phyloP scores from a whole-genome alignment of 1,284 basidiomycete genomes.

The Apiotrichum mycotoxinovorans region DNA sequence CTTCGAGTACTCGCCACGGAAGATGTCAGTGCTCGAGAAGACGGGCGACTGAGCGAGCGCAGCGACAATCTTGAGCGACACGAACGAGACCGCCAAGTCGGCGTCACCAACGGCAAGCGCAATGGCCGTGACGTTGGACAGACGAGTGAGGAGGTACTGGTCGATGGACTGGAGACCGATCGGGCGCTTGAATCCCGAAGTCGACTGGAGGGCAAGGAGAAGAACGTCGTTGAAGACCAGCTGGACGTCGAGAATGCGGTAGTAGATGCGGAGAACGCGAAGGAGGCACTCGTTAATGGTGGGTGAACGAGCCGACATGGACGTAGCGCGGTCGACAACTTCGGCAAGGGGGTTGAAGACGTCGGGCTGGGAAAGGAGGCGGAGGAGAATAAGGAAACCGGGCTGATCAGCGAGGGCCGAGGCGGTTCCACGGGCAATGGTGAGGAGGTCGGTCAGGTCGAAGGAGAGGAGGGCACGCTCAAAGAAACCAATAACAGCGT shows the following conservation, averaged over 20 bases:
- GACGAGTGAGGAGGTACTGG: conserved; percentile 72
- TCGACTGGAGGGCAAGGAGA: conserved; percentile 69
- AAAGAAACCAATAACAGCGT: conserved; percentile 77
- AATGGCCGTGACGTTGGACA: conserved; percentile 71
- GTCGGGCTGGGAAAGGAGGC: conserved; percentile 66
- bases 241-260: conserved; percentile 78
- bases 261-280: conserved; percentile 75
- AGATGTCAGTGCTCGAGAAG: conserved; percentile 57
- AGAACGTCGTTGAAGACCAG: conserved; percentile 85
- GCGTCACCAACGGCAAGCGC: conserved; percentile 74
- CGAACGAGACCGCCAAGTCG: conserved; percentile 69
- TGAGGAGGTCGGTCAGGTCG: conserved; percentile 59
- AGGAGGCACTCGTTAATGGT: conserved; percentile 60
- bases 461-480: conserved; percentile 78
- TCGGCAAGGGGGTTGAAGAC: conserved; percentile 58
- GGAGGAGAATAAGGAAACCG: conserved; percentile 79
- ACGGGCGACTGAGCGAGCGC: conserved; percentile 58
- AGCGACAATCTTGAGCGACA: conserved; percentile 74
- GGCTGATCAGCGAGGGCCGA: conserved; percentile 61
- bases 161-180: conserved; percentile 57
- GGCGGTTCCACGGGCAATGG: conserved; percentile 31
- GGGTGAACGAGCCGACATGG: conserved; percentile 48
- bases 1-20: conserved; percentile 56
- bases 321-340: conserved; percentile 45
- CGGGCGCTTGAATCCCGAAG: conserved; percentile 37